Base-by-base conservation (phyloP, 2,329 filamentous ascomycete species). In the Fusarium sublunatum region DNA sequence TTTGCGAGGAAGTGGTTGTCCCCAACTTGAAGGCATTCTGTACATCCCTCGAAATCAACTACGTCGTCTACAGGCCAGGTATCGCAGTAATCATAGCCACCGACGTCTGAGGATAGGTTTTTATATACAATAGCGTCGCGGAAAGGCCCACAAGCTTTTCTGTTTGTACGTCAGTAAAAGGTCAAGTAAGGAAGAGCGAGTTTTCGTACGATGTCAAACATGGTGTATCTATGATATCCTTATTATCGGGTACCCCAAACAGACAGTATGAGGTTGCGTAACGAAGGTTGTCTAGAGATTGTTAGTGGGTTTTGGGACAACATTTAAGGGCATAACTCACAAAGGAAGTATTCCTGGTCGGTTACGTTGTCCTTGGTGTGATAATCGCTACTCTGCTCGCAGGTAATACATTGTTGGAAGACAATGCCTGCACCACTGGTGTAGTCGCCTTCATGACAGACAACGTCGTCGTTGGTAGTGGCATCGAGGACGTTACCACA, bases 221-320 rank as follows among this genome's bases (percentile, higher is more conserved):
- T 8, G 82, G 84, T 10, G 74, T 82, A 51, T 77, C 73, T 2
- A 72, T 72, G 10, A 77, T 86, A 68, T 78, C 63, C 2, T 76
- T 65, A 50, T 83, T 81, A 28, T 77, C 73, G 0, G 81, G 81
- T 6, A 74, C 71, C 3, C 82, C 82, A 57, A 80, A 88, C 1
- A 88, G 65, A 67, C 87, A 89, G 65, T 81, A 81, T 2, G 82
- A 82, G 2, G 82, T 63, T 6, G 84, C 78, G 67, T 81, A 88
- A 69, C 86, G 80, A 48, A 88, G 63, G 63, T 88, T 88, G 62
- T 87, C 85, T 88, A 35, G 5, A 39, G 7, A n/a, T 3, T 19
- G 7, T 26, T n/a, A 34, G 31, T n/a, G 7, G 31, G 31, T 13
- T 13, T n/a, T 2, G 7, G 2, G 7, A 34, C 12, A n/a, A 13